These are phyloP conservation scores for Pascua sp. DNA, from an alignment of 1,284 basidiomycete genomes.

Conservation along the genomic window DNA sequence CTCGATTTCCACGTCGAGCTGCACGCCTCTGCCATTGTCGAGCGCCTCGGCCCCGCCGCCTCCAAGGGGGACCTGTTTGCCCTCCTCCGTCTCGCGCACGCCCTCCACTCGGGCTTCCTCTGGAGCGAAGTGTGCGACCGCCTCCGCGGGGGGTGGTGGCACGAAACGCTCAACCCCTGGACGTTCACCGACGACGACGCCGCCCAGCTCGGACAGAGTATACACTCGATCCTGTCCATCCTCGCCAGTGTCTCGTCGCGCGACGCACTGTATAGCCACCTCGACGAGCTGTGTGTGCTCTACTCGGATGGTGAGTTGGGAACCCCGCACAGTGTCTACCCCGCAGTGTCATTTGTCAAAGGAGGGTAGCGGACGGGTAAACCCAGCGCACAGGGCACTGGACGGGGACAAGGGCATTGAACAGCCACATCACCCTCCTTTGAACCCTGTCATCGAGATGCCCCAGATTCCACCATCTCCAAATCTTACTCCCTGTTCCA, in stretches of 20 bases:
- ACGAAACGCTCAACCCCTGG: constrained; percentile 15
- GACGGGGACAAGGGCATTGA: too few species aligned
- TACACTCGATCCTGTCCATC: constrained; percentile 11
- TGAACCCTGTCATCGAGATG: too few species aligned
- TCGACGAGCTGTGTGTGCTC: constrained; percentile 16
- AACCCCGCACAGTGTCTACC: too few species aligned
- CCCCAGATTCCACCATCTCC: too few species aligned
- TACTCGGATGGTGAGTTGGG: constrained; percentile 12
- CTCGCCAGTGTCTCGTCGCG: constrained; percentile 11
- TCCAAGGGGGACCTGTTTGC: constrained; percentile 9
- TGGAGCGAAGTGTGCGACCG: constrained; percentile 18
- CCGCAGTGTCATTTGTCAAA: too few species aligned
- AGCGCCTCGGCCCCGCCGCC: constrained; percentile 4
- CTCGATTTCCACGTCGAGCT: constrained; percentile 24
- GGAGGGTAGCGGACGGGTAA: too few species aligned
- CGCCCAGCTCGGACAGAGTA: constrained; percentile 5
- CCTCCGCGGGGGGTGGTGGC: constrained; percentile 11
- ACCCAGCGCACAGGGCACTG: too few species aligned
- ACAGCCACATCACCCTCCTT: too few species aligned
- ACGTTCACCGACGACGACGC: constrained; percentile 8
- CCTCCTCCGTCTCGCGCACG: constrained; percentile 15
- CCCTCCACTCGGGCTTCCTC: constrained; percentile 5
- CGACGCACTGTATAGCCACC: constrained; percentile 6
- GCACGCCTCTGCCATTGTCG: constrained; percentile 9
- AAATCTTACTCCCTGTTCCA: too few species aligned